Base-by-base conservation (phyloP, 495 filamentous ascomycete species). In the Thermochaetoides thermophila region DNA sequence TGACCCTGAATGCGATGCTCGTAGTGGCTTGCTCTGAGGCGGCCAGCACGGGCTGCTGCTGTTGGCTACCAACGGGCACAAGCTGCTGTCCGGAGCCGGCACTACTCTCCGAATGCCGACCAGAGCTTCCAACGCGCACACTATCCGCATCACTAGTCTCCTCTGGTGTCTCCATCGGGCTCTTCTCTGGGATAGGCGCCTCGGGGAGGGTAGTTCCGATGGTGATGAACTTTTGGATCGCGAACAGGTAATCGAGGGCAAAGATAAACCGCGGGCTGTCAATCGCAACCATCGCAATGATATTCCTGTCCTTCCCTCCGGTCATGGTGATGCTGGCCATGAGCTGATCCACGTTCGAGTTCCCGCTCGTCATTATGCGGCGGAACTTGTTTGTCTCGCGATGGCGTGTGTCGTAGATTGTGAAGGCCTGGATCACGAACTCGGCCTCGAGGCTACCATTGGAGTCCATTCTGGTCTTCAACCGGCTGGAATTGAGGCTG, bases 291-390 rank as follows among this genome's bases (percentile, higher is more conserved):
- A 95, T 79, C 3, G 82, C 84, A 44, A 96, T 84, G 29, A 95
- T 55, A 58, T 81, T 82, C 40, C 73, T 71, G 7, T 94, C 77
- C 20, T 76, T 58, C 3, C 86, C 87, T 17, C 84, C 81, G 6
- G 91, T 86, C 51, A 96, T 87, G 6, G 84, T 85, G 18, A 97
- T 60, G 57, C 79, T 91, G 22, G 89, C 89, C 91, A 97, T 96
- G 50, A 96, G 92, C 58, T 96, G 89, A 48, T 92, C 81, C 7
- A 89, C 85, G 32, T 80, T 78, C 39, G 83, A 81, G 51, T 95
- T 96, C 46, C 84, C 81, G 42, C 91, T 74, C 15, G 87, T 86
- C 89, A 97, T 96, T 56, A 96, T 93, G 52, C 91, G 92, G 27
- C 83, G 73, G 68, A 87, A 97, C 53, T 94, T 94, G 56, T 94